Evolutionary conservation across 345 rosid genomes (phyloP).

Genomic region (Fremontodendron californicum): DNA sequence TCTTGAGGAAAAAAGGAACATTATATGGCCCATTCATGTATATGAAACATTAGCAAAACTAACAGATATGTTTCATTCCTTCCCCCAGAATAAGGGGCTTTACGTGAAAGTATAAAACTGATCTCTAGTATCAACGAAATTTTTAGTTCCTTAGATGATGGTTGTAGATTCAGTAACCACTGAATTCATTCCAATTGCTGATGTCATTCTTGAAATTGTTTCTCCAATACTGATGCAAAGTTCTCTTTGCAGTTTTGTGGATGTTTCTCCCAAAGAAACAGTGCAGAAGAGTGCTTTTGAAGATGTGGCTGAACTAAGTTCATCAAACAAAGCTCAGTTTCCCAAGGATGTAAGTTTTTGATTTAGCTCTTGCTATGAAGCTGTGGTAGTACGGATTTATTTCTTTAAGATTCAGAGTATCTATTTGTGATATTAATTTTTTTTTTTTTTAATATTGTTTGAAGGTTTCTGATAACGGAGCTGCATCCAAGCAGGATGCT

Average conservation of each 20-base stretch:
- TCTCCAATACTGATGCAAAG: slow-evolving; percentile 17
- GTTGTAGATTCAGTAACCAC: not conserved
- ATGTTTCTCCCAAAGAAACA: slow-evolving; percentile 74
- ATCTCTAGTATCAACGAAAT: not conserved
- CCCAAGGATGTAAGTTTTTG: slow-evolving; percentile 46
- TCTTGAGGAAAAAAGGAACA: not conserved
- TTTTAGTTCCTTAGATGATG: not conserved
- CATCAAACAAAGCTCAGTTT: slow-evolving; percentile 50
- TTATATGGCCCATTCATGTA: not conserved
- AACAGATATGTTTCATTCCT: not conserved
- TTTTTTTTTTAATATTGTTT: slow-evolving; percentile 15
- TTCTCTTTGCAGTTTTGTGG: slow-evolving; percentile 63
- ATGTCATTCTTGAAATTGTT: not conserved
- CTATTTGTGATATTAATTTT: not conserved
- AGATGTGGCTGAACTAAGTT: slow-evolving; percentile 45
- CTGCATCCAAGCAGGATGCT: slow-evolving; percentile 45
- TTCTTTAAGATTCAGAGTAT: not conserved
- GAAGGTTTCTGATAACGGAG: slow-evolving; percentile 76
- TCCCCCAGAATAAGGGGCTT: not conserved
- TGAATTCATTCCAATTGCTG: not conserved
- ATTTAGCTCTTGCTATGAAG: not conserved
- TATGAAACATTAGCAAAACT: not conserved
- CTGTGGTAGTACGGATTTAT: not conserved
- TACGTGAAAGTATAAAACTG: not conserved
- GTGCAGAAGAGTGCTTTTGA: slow-evolving; percentile 61